Evolutionary conservation across 163 green algal species (phyloP).

Genomic region (Prototheca cutis): DNA sequence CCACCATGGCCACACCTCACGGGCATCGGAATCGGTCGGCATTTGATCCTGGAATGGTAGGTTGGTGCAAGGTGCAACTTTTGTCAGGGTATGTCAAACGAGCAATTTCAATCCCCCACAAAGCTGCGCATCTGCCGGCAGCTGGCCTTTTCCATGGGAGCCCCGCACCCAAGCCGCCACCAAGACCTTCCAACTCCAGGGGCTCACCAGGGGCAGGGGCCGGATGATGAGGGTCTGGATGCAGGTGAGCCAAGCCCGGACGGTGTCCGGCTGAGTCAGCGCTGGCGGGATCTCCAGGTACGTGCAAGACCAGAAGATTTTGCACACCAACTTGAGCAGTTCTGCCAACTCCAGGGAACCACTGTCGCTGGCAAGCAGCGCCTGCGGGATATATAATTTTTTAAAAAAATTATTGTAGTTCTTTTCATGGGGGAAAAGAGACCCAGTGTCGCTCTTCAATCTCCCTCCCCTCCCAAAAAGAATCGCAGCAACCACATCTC

Average conservation of each 20-base stretch:
- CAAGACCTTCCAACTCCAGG: too few species aligned
- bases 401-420: too few species aligned
- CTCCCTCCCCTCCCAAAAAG: too few species aligned
- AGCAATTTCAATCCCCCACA: too few species aligned
- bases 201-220: conserved; percentile 61
- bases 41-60: conserved; percentile 12
- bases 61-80: too few species aligned
- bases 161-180: too few species aligned
- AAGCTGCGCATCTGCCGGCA: too few species aligned
- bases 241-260: conserved; percentile 71
- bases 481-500: background rate
- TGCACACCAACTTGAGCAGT: conserved; percentile 68
- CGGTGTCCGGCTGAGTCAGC: conserved; percentile 58
- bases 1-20: conserved; percentile 74
- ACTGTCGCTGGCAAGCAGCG: conserved; percentile 20
- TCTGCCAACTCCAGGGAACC: conserved; percentile 39
- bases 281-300: conserved; percentile 83
- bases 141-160: too few species aligned
- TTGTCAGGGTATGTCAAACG: too few species aligned
- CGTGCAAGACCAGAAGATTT: conserved; percentile 82
- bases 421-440: too few species aligned
- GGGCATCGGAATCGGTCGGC: conserved; percentile 48
- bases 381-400: conserved; percentile 17
- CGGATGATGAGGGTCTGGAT: conserved; percentile 58
- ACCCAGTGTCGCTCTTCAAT: too few species aligned